Percentiles rank a stretch among this genome's conserved stretches.
Evolutionary conservation across 768 basidiomycete genomes (phyloP).

Genomic region (Pilatotrama ljubarskyi): DNA sequence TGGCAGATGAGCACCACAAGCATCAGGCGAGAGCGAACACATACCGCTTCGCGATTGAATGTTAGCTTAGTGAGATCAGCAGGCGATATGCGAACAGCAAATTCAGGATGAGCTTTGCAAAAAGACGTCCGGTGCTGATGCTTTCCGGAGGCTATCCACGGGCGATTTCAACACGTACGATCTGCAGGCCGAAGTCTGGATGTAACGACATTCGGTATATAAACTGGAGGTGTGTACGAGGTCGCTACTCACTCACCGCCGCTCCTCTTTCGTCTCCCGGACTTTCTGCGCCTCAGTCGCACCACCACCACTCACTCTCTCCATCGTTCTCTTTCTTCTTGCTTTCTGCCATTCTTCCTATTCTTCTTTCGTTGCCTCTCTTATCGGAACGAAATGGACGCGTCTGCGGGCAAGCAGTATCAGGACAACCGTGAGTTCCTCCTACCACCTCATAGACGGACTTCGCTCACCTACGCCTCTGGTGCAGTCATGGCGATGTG

Average conservation of each 20-base stretch:
- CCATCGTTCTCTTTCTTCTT: background rate
- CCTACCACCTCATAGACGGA: background rate
- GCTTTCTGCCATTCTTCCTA: background rate
- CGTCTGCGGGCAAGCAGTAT: slow-evolving; percentile 1
- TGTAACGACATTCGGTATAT: background rate
- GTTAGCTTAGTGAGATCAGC: background rate
- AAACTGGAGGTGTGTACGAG: background rate
- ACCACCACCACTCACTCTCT: background rate
- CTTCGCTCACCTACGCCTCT: background rate
- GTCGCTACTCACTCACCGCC: background rate
- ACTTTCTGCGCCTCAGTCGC: background rate
- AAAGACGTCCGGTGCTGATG: background rate
- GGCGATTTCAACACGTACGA: background rate
- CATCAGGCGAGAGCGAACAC: background rate
- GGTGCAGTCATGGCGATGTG: slow-evolving; percentile 28
- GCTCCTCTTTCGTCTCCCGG: background rate
- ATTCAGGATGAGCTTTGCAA: background rate
- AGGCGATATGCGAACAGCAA: background rate
- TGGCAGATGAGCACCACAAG: background rate
- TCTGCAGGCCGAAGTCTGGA: background rate
- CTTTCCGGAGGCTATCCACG: background rate
- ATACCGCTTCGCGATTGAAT: background rate
- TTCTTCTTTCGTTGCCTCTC: background rate
- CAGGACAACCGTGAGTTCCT: slow-evolving; percentile 10
- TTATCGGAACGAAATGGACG: background rate